These are phyloP conservation scores for Vitis vinifera DNA, from an alignment of 164 flowering plant species.

Conservation along the genomic window DNA sequence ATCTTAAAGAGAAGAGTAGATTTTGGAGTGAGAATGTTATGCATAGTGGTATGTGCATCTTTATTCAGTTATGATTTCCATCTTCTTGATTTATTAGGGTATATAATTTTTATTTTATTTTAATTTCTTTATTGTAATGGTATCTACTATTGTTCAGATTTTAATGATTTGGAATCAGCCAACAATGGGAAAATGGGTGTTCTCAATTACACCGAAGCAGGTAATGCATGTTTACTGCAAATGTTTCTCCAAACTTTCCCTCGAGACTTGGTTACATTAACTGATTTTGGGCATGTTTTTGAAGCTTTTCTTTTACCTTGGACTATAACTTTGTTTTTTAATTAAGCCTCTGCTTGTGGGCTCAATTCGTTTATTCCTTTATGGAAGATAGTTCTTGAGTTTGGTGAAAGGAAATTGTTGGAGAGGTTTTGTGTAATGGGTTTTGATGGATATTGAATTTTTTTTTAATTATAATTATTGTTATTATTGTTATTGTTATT, in stretches of 20 bases:
- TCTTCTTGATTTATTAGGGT: background rate
- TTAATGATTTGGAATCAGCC: conserved; percentile 76
- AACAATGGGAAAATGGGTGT: conserved; percentile 35
- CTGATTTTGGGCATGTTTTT: background rate
- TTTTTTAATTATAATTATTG: no score
- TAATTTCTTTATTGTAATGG: background rate
- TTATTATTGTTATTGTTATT: no score
- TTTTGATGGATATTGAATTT: no score
- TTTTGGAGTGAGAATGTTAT: conserved; percentile 93
- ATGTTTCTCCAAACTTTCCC: no score
- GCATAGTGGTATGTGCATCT: conserved; percentile 48
- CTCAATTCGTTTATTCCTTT: no score
- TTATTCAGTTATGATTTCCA: background rate
- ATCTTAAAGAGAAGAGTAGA: conserved; percentile 82
- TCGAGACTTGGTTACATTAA: no score
- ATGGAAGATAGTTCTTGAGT: no score
- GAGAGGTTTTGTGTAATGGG: no score
- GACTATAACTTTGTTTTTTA: no score
- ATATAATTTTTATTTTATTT: background rate
- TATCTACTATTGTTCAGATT: conserved; percentile 40
- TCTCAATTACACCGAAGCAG: conserved; percentile 82
- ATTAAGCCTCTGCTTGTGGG: no score
- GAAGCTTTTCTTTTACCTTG: no score
- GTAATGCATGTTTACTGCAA: conserved; percentile 31
- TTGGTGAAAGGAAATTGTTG: no score